phyloP scores from a whole-genome alignment of 2,329 filamentous ascomycete genomes.

The Pezicula carpinea region DNA sequence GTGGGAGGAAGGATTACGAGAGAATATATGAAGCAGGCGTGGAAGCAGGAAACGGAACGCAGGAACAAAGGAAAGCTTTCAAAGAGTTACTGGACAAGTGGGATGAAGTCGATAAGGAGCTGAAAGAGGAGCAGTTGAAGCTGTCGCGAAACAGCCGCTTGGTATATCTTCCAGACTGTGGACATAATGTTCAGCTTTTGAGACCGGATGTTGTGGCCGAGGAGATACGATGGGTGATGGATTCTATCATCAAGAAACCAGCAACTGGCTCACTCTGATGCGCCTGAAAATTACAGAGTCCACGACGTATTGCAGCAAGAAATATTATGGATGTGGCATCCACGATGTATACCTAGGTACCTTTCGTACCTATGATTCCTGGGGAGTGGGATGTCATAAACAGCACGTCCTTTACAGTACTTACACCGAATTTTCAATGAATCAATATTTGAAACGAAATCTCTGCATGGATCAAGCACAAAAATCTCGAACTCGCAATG shows the following conservation, averaged over 20 bases:
- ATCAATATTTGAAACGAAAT: too few relatives aligned
- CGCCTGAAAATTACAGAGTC: too few relatives aligned
- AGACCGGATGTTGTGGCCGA: conserved; percentile 3
- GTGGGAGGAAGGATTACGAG: background rate
- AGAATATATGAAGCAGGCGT: conserved; percentile 2
- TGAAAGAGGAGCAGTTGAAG: conserved; percentile 1
- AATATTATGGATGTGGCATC: too few relatives aligned
- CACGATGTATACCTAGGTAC: too few relatives aligned
- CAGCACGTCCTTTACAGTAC: too few relatives aligned
- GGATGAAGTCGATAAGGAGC: background rate
- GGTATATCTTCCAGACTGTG: background rate
- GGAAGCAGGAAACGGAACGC: conserved; percentile 2
- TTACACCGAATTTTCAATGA: too few relatives aligned
- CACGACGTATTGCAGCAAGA: too few relatives aligned
- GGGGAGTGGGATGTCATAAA: too few relatives aligned
- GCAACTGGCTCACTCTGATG: too few relatives aligned
- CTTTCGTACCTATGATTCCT: too few relatives aligned
- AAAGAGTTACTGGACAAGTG: background rate
- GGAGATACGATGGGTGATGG: conserved; percentile 39
- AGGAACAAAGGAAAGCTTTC: background rate
- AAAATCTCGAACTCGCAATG: too few relatives aligned
- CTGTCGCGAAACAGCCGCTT: background rate
- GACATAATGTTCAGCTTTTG: conserved; percentile 6
- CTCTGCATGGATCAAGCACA: too few relatives aligned
- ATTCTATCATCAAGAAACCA: conserved; percentile 20